Evolutionary conservation across 768 basidiomycete genomes (phyloP), one percentile per base, ranked within the genome.

Genomic region (Lentinula boryana): DNA sequence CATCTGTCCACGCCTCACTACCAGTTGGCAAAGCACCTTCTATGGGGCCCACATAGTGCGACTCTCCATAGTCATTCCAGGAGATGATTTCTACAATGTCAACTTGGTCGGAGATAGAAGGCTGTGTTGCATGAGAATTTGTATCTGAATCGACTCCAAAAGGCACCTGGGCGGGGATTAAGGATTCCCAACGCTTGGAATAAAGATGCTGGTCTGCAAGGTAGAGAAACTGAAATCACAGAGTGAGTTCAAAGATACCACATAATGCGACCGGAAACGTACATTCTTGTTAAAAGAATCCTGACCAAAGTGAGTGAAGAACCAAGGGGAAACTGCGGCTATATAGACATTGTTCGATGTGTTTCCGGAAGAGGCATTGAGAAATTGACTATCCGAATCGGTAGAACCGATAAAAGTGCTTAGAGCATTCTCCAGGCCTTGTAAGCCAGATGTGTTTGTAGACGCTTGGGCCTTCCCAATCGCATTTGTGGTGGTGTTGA

Each of bases 41-140:
- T 66, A 91, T 83, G 2, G 92, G 91, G 13, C 87, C 89, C 51
- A 94, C 75, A 69, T 95, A 94, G 68, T 91, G 87, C 3, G 85
- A 87, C 68, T 89, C 87, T 62, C 88, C 87, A 59, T 76, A 90
- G 69, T 91, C 89, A 62, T 91, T 91, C 84, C 85, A 90, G 13
- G 84, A 82, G 49, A 85, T 61, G 60, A 87, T 68, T 70, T 91
- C 76, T 18, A 82, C 80, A 53, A 90, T 76, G 65, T 86, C 84
- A 33, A 88, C 73, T 62, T 80, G 68, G 61, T 81, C 77, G 4
- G 50, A 32, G 32, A 60, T 60, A 4, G 40, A 33, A 57, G 56
- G 36, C 52, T 58, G 32, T 16, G 49, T 18, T 3, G 49, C 38
- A 8, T 35, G 58, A 7, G 38, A 36, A 31, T 58, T 62, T 12